Evolutionary conservation across 805 yeast genomes (phyloP).

Genomic region (Kockiozyma suomiensis): DNA sequence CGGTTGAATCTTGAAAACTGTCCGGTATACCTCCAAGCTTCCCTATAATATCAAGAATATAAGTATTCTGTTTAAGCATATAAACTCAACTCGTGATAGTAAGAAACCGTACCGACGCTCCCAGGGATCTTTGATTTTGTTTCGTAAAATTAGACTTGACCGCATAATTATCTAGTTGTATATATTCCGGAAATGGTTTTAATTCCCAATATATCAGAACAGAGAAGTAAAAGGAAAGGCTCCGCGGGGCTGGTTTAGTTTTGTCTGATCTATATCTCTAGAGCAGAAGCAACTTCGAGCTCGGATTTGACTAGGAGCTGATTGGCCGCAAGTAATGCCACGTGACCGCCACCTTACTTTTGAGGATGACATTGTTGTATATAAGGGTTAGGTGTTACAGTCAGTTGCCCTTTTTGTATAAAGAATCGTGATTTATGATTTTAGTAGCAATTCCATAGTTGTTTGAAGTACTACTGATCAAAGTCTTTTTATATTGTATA

Average conservation of each 20-base stretch:
- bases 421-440: too few relatives aligned
- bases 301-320: slow-evolving; percentile 1
- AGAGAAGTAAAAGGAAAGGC: too few relatives aligned
- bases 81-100: background rate
- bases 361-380: background rate
- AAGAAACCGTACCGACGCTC: slow-evolving; percentile 48
- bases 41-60: slow-evolving; percentile 50
- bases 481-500: too few relatives aligned
- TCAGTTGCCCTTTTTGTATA: too few relatives aligned
- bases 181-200: too few relatives aligned
- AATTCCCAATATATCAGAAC: too few relatives aligned
- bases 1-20: slow-evolving; percentile 72
- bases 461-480: too few relatives aligned
- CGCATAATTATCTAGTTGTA: slow-evolving; percentile 13
- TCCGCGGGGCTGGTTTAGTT: too few relatives aligned
- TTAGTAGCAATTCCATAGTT: too few relatives aligned
- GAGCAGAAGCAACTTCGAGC: background rate
- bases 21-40: slow-evolving; percentile 89
- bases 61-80: too few relatives aligned
- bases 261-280: background rate
- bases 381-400: background rate
- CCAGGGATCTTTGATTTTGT: slow-evolving; percentile 51
- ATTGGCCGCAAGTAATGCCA: background rate
- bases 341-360: background rate
- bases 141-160: slow-evolving; percentile 16